Conservation (phyloP, 208 protist species). For the Leishmania guyanensis region DNA sequence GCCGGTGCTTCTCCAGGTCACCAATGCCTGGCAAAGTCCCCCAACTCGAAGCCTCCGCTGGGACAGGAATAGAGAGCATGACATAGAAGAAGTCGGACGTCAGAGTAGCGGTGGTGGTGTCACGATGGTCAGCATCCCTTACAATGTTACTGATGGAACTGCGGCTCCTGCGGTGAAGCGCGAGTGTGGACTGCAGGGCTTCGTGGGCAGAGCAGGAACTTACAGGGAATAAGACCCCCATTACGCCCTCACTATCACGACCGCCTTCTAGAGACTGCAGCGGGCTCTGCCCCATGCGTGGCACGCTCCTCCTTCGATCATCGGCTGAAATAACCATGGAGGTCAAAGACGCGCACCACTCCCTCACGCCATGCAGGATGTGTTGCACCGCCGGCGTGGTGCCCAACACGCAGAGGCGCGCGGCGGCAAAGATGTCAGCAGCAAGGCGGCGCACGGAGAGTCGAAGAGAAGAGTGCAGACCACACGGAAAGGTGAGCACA, state of each 20-base stretch:
- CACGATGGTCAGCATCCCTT: not conserved
- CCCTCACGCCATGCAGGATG: not conserved
- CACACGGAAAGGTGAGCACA: constrained; percentile 5
- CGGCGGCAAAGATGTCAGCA: constrained; percentile 16
- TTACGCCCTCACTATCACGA: not conserved
- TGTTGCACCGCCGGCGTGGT: constrained; percentile 11
- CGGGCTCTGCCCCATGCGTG: not conserved
- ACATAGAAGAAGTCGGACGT: constrained; percentile 4
- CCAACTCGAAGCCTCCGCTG: not conserved
- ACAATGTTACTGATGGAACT: too few species aligned
- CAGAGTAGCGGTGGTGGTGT: not conserved
- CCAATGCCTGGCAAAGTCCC: not conserved
- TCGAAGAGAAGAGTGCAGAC: constrained; percentile 13
- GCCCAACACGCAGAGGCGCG: constrained; percentile 6
- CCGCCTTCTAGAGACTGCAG: not conserved
- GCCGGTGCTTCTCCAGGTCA: not conserved
- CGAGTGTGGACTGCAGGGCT: not conserved
- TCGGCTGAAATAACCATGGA: not conserved
- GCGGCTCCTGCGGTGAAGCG: not conserved
- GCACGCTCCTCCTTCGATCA: not conserved
- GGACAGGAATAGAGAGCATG: constrained; percentile 1
- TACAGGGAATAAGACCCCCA: not conserved
- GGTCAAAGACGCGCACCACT: not conserved
- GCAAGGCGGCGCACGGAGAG: constrained; percentile 26
- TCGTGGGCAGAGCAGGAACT: not conserved